A percentile compares a stretch with the other conserved stretches of the same genome.
Conservation (phyloP, 768 basidiomycete genomes). For the Amanita jacksonii region DNA sequence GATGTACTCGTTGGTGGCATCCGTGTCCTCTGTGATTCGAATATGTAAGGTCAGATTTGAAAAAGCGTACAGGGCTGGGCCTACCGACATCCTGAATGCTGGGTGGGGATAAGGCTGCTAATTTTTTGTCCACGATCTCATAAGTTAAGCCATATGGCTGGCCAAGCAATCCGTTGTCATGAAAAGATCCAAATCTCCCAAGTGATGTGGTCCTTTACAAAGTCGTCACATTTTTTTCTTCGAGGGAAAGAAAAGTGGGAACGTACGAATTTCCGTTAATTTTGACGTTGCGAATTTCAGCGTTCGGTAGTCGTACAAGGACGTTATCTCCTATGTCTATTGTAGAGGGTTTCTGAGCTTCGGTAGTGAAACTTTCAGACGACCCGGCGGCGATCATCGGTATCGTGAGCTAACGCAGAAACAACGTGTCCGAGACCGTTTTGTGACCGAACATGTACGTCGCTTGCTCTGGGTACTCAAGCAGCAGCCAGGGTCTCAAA, state of each 20-base stretch:
- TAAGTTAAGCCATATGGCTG: slow-evolving; percentile 85
- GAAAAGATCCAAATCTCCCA: slow-evolving; percentile 83
- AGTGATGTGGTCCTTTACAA: slow-evolving; percentile 57
- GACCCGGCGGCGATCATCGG: background rate
- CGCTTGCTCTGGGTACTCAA: background rate
- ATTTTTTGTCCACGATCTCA: slow-evolving; percentile 68
- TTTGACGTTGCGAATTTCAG: slow-evolving; percentile 67
- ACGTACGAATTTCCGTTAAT: slow-evolving; percentile 65
- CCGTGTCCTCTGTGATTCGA: slow-evolving; percentile 74
- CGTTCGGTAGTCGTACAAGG: slow-evolving; percentile 69
- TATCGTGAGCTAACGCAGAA: no score
- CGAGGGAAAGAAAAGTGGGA: background rate
- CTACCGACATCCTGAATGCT: slow-evolving; percentile 75
- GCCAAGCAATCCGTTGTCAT: slow-evolving; percentile 65
- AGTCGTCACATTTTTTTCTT: slow-evolving; percentile 5
- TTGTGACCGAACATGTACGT: slow-evolving; percentile 1
- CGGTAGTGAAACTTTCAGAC: background rate
- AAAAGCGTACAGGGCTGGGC: slow-evolving; percentile 15
- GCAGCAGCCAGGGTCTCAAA: background rate
- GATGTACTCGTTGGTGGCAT: slow-evolving; percentile 94
- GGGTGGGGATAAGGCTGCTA: slow-evolving; percentile 51
- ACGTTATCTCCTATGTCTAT: slow-evolving; percentile 72
- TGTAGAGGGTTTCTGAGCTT: slow-evolving; percentile 10
- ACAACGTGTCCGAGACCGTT: no score
- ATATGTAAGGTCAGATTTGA: background rate